Evolutionary conservation across 257 asterid species (phyloP), one percentile per base, ranked within the genome.

Genomic region (Perilla frutescens): DNA sequence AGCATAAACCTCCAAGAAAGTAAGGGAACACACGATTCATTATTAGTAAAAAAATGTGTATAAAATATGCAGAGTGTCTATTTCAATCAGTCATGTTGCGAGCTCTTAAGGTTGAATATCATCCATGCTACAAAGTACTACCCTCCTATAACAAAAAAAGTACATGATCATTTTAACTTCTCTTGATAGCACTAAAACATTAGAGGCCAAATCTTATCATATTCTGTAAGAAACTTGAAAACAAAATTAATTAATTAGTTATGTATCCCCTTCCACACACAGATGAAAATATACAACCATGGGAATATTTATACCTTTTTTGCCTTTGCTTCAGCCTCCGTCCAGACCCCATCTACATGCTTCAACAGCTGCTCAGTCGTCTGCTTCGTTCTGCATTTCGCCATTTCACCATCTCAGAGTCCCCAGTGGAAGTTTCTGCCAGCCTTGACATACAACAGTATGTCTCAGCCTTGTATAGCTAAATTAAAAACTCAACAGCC

Each of bases 381-480:
- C 96, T 87, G 91, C 93, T 91, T 94, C 71, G 97, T 90, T 94
- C 99, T 94, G 97, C 99, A 91, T 87, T 80, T 94, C 86, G 89
- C 93, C 91, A 91, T 86, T 87, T 91, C 96, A 94, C 85, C 92
- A 87, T 84, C 93, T 94, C 97, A 93, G 95, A 87, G 86, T 81
- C 84, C 89, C 86, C 85, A 88, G 68, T 85, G 84, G 87, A 87
- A 78, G 82, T 82, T 83, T 89, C 96, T 88, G 92, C 93, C 92
- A 88, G 97, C 94, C 90, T 93, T 91, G 97, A 93, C 97, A 93
- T 93, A 93, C 97, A 89, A 85, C 58, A 61, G 97, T 91, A 94
- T 91, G 97, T 84, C 97, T 92, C 92, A 92, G 97, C 98, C 95
- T 75, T 80, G 76, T 50, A 67, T 65, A 64, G 77, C 80, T 76